Percentiles rank a stretch among this genome's conserved stretches.
phyloP scores from a whole-genome alignment of 192 early-diverging fungal genomes.

The Coemansia sp. region DNA sequence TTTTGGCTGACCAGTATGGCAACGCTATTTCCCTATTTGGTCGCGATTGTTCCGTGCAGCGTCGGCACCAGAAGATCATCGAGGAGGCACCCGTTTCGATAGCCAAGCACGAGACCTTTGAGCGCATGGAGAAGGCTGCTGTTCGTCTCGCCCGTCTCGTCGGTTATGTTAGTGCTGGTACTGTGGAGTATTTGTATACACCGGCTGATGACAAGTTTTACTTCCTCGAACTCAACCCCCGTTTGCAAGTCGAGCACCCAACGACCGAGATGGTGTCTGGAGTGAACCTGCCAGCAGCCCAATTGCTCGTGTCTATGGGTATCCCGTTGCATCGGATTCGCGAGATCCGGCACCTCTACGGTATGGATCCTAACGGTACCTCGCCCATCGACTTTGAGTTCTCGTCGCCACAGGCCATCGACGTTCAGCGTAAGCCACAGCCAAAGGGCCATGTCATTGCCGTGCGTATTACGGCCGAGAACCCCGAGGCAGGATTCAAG shows the following conservation, averaged over 20 bases:
- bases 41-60: constrained; percentile 97
- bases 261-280: constrained; percentile 99
- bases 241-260: constrained; percentile 98
- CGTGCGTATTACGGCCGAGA: constrained; percentile 97
- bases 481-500: constrained; percentile 99
- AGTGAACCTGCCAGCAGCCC: constrained; percentile 96
- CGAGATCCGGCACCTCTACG: constrained; percentile 96
- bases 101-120: constrained; percentile 75
- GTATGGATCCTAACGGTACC: constrained; percentile 81
- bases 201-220: constrained; percentile 85
- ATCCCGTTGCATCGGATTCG: constrained; percentile 93
- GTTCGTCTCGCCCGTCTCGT: constrained; percentile 92
- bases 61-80: constrained; percentile 99
- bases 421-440: constrained; percentile 88
- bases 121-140: constrained; percentile 96
- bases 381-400: constrained; percentile 96
- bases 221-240: constrained; percentile 97
- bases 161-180: constrained; percentile 94
- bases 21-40: constrained; percentile 99
- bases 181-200: constrained; percentile 96
- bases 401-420: constrained; percentile 66
- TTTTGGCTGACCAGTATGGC: constrained; percentile 94
- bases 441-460: constrained; percentile 99
- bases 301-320: constrained; percentile 99
- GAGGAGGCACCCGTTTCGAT: constrained; percentile 96